These are phyloP conservation scores for Pugionium cornutum DNA, from an alignment of 345 rosid species.

Conservation along the genomic window DNA sequence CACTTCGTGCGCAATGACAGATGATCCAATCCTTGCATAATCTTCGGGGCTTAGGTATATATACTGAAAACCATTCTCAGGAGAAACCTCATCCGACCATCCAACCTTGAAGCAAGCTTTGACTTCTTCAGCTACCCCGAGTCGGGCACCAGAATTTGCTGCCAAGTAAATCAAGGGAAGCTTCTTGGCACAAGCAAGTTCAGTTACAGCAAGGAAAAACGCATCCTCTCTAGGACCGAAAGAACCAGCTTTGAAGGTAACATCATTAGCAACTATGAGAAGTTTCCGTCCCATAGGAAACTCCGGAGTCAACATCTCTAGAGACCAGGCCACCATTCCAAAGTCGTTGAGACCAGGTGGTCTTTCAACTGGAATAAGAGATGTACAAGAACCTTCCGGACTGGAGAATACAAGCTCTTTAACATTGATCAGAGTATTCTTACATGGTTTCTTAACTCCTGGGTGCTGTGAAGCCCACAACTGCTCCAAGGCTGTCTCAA, in stretches of 20 bases:
- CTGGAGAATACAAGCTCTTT: constrained; percentile 83
- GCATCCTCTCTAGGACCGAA: constrained; percentile 99
- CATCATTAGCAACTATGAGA: constrained; percentile 83
- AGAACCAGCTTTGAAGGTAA: constrained; percentile 96
- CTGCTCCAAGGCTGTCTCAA: constrained; percentile 75
- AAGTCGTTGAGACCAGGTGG: constrained; percentile 78
- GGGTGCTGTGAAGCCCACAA: constrained; percentile 73
- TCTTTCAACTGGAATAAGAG: constrained; percentile 63
- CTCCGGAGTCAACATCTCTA: constrained; percentile 93
- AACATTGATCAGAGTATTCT: constrained; percentile 53
- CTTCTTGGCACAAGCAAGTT: constrained; percentile 86
- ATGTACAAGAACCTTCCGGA: constrained; percentile 59
- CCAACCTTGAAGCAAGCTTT: constrained; percentile 87
- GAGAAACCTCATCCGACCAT: constrained; percentile 85
- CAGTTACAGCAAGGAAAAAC: constrained; percentile 89
- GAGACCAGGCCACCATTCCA: constrained; percentile 98
- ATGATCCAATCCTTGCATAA: constrained; percentile 61
- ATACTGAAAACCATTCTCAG: constrained; percentile 94
- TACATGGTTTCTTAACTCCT: constrained; percentile 50
- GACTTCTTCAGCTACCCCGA: constrained; percentile 97
- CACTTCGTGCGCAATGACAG: constrained; percentile 87
- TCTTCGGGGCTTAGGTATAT: constrained; percentile 83
- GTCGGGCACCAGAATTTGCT: constrained; percentile 97
- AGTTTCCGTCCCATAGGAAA: constrained; percentile 91
- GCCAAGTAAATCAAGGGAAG: constrained; percentile 95